Percentiles rank a stretch among this genome's conserved stretches.
These are phyloP conservation scores for Leptoxyphium fumago DNA, from an alignment of 2,329 filamentous ascomycete genomes.

Conservation along the genomic window DNA sequence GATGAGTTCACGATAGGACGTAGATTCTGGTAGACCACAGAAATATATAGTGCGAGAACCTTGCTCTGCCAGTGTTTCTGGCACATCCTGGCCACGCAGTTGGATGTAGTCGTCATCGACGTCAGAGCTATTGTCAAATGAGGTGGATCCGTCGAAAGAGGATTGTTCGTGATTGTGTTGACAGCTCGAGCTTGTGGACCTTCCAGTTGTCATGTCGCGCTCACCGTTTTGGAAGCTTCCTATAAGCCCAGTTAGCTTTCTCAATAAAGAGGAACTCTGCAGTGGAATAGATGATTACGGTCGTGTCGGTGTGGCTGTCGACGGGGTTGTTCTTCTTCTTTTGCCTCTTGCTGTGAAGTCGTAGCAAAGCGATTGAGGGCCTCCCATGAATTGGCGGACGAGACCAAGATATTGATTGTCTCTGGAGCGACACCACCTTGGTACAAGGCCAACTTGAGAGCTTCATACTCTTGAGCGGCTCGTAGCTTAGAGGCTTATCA, in stretches of 20 bases:
- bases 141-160: too few relatives aligned
- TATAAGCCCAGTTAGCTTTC: neutral
- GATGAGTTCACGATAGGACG: slow-evolving; percentile 51
- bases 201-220: neutral
- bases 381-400: slow-evolving; percentile 11
- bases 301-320: too few relatives aligned
- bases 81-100: slow-evolving; percentile 3
- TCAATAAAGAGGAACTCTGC: neutral
- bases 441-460: slow-evolving; percentile 34
- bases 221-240: neutral
- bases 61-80: neutral
- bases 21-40: slow-evolving; percentile 44
- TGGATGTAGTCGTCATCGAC: slow-evolving; percentile 8
- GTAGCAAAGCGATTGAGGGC: slow-evolving; percentile 9
- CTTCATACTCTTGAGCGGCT: slow-evolving; percentile 36
- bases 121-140: slow-evolving; percentile 7
- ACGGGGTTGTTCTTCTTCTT: neutral
- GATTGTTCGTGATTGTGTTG: too few relatives aligned
- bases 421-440: slow-evolving; percentile 35
- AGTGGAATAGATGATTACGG: neutral
- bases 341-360: neutral
- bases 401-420: slow-evolving; percentile 33
- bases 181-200: neutral
- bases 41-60: slow-evolving; percentile 44
- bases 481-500: too few relatives aligned